Base-by-base conservation (phyloP, 2,329 filamentous ascomycete genomes). In the Torrubiella hemipterigena region DNA sequence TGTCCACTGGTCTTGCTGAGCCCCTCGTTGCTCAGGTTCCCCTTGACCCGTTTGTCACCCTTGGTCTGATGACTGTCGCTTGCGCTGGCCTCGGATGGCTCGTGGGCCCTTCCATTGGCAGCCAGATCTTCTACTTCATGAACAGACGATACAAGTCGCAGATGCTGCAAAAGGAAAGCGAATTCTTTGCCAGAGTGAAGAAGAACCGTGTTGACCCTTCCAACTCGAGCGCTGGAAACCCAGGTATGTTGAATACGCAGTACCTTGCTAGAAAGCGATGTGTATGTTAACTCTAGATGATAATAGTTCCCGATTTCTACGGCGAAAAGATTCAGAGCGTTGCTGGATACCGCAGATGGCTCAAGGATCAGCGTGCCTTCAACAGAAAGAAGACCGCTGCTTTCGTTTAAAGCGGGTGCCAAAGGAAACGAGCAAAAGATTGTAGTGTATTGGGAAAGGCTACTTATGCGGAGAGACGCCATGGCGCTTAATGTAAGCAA, bases 291-390 rank as follows among this genome's bases (percentile, higher is more conserved):
- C 28, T 13, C 44, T 52, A 37, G 51, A 5, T 18, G n/a, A 7
- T 28, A n/a, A 3, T 32, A 69, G 83, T 94, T 1, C 87, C 89
- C 26, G 91, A 98, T 54, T 98, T 94, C 60, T 98, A 98, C 50
- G 91, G 91, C 47, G 91, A 98, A 64, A 96, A 95, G 69, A 94
- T 98, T 47, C 83, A 82, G 31, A 94, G 86, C 47, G 85, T 96
- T 15, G 69, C 77, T 32, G 87, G 84, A 28, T 98, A 96, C 56
- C 69, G 91, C 48, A 79, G 85, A 55, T 98, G 91, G 91, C 62
- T 98, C 49, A 96, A 94, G 67, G 91, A 98, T 51, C 91, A 96
- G 66, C 71, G 89, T 39, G 89, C 87, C 8, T 98, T 94, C 63
- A 94, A 93, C 63, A 86, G 86, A 66, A 93, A 93, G 73, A 80